Base-by-base conservation (phyloP, 306 rosid species). In the Citrullus amarus region DNA sequence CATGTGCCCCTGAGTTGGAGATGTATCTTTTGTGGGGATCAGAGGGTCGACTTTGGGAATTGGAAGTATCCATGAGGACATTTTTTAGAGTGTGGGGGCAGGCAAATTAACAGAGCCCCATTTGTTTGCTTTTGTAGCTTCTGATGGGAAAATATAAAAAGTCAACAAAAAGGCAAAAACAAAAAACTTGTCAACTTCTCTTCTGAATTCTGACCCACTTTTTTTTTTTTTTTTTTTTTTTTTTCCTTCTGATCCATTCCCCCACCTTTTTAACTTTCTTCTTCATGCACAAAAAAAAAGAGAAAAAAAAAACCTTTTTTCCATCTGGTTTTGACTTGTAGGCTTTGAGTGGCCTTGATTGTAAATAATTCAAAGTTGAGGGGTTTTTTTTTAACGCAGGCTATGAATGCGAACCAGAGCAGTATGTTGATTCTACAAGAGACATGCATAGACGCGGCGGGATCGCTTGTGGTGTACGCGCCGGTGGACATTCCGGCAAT, bases 401-500 rank as follows among this genome's bases (percentile, higher is more conserved):
- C 97, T 3, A 86, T 91, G 87, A 92, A 96, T 82, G 76, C 98
- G 3, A 92, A 91, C 82, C 99, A 92, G 83, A 93, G 96, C 79
- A 96, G 98, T 85, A 96, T 96, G 99, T 62, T 96, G 80, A 96
- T 96, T 41, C 70, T 96, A 32, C 99, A 96, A 67, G 99, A 96
- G 86, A 96, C 99, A 0, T 90, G 97, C 90, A 92, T 88, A 69
- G 99, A 96, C 86, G 93, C 90, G 57, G 96, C 93, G 0, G 99
- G 99, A 4, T 90, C 97, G 59, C 97, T 96, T 73, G 99, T 96
- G 10, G 99, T 96, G 59, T 96, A 92, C 91, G 99, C 99, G 79
- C 99, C 99, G 4, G 99, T 96, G 0, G 99, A 96, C 67, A 92
- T 92, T 0, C 98, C 99, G 0, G 99, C 99, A 5, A 96, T 96